Evolutionary conservation across 176 grass and related monocot species (phyloP), one percentile per base, ranked within the genome.

Genomic region (Microstegium vimineum): DNA sequence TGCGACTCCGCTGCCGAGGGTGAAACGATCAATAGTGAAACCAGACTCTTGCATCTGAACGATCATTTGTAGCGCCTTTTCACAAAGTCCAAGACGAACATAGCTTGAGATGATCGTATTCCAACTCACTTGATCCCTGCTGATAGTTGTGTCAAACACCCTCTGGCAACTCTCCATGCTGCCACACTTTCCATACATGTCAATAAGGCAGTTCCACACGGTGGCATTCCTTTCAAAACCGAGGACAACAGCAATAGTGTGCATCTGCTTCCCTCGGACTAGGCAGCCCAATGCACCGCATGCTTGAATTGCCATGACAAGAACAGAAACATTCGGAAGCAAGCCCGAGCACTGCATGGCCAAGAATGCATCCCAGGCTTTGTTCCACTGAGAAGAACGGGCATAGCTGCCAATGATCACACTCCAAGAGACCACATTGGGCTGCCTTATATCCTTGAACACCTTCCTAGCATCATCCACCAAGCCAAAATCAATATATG

Each of bases 21-120:
- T 82, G 78, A 93, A 90, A 6, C 73, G 78, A 16, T 87, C 87
- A 15, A 76, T 32, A 12, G 46, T 41, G 83, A 74, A 93, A 93
- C 91, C 87, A 36, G 33, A 84, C 22, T 85, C 57, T 30, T 83
- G 87, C 91, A 93, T 87, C 64, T 68, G 67, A 52, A 87, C 22
- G 47, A 87, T 80, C 87, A 82, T 90, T 11, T 75, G 35, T 2
- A 93, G 85, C 5, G 85, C 91, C 74, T 90, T 73, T 68, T 85
- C 25, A 7, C 46, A 82, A 49, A 54, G 32, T 31, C 85, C 85
- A 69, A 85, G 62, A 46, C 25, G 85, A n/a, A 79, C 87, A 79
- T 87, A 93, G 20, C 87, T 82, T 65, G 87, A 90, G 69, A 93
- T 76, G 12, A 90, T 82, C 1, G 91, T 82, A 62, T 93, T 87